These are phyloP conservation scores for Cladochytrium replicatum DNA, from an alignment of 192 early-diverging fungal genomes.

Conservation along the genomic window DNA sequence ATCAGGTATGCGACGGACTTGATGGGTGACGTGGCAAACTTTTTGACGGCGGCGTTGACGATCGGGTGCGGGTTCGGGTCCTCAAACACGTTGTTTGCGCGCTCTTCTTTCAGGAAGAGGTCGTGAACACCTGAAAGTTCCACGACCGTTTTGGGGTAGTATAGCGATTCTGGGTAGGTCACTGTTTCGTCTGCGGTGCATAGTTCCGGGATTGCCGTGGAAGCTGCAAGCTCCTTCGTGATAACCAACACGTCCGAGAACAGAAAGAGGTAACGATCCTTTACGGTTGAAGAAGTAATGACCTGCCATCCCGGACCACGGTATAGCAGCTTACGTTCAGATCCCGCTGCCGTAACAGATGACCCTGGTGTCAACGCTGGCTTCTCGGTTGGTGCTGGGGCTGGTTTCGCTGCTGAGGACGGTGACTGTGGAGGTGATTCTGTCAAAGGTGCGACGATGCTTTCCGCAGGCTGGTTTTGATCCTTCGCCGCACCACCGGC, in stretches of 20 bases:
- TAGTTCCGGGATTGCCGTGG: conserved; percentile 21
- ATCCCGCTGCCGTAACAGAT: not conserved
- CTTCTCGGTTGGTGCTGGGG: too few species aligned
- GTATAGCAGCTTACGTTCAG: conserved; percentile 27
- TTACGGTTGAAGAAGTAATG: conserved; percentile 52
- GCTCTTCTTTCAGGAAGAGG: conserved; percentile 16
- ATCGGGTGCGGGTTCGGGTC: conserved; percentile 29
- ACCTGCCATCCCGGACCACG: conserved; percentile 55
- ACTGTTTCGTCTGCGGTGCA: too few species aligned
- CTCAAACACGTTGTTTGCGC: not conserved
- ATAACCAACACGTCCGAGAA: conserved; percentile 57
- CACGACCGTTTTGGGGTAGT: conserved; percentile 15
- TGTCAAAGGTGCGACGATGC: too few species aligned
- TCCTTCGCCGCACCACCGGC: too few species aligned
- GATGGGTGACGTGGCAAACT: conserved; percentile 49
- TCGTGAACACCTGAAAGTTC: conserved; percentile 4
- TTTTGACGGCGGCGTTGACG: conserved; percentile 45
- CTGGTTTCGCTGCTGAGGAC: too few species aligned
- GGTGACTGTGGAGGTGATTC: too few species aligned
- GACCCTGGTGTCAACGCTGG: not conserved
- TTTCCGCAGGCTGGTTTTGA: too few species aligned
- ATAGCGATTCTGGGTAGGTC: conserved; percentile 6
- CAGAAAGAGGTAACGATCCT: conserved; percentile 57
- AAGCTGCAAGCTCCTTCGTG: conserved; percentile 49
- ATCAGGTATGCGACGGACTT: conserved; percentile 47